Evolutionary conservation across 495 filamentous ascomycete species (phyloP), one percentile per base, ranked within the genome.

Genomic region (Cladorrhinum samala): DNA sequence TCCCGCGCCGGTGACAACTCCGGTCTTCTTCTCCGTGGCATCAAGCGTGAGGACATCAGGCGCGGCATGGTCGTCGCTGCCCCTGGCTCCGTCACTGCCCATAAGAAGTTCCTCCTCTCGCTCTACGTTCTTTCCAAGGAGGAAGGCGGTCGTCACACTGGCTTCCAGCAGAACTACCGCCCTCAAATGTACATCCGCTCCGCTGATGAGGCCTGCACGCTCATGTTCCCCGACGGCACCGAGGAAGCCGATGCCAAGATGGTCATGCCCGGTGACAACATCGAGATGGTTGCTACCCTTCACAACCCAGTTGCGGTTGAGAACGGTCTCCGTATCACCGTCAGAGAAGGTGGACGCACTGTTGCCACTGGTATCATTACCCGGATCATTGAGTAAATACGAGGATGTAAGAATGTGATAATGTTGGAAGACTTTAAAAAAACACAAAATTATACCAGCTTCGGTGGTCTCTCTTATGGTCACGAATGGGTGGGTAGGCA

Each of bases 111-210:
- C 83, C 68, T 98, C 70, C 78, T 85, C 56, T 96, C 92, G 55
- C 85, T 97, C 79, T 98, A 98, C 74, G 89, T 97, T 58, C 78
- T 98, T 56, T 91, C 83, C 54, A 96, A 97, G 82, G 93, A 95
- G 65, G 93, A 98, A 71, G 93, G 93, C 73, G 93, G 93, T 59
- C 87, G 93, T 52, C 90, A 94, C 76, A 96, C 86, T 57, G 89
- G 89, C 30, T 98, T 98, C 78, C 79, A 83, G 57, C 70, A 84
- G 72, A 94, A 96, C 79, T 98, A 97, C 80, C 83, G 88, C 59
- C 93, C 93, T 49, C 93, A 98, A 77, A 82, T 96, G 63, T 98
- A 83, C 82, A 75, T 98, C 61, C 87, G 93, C 54, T 97, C 93
- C 59, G 89, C 92, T 53, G 90, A 98, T 73, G 92, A 96, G 75